Base-by-base conservation (phyloP, 208 protist genomes). In the Trypanosoma avium region DNA sequence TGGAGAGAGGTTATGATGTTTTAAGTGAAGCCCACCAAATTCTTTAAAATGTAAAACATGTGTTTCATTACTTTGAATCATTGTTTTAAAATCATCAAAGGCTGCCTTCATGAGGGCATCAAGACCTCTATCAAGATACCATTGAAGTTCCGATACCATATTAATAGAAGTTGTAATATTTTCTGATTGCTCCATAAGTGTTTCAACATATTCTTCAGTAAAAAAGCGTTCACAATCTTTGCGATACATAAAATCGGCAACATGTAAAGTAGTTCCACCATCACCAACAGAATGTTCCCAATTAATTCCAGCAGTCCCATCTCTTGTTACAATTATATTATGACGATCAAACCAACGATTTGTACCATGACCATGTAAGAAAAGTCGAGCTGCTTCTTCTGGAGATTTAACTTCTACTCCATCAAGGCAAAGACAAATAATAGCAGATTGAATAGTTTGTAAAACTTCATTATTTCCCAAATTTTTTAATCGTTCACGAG, bases 271-370 rank as follows among this genome's bases (percentile, higher is more conserved):
- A 6, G 69, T 75, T 2, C 74, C 70, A 27, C 77, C 77, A 65
- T 83, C 77, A 26, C 29, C 75, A 13, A 80, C 70, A 17, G 74
- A 60, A 27, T 83, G 77, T 47, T 83, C 68, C 61, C 66, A 83
- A 40, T 78, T 81, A 33, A 82, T 67, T 13, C 77, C 77, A 29
- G 77, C 77, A 30, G 33, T 32, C 7, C 74, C 77, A 49, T 83
- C 75, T 24, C 50, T 29, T 13, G 52, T 62, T 19, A 83, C 73
- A 58, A 83, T 83, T 17, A 83, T 55, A 33, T 83, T 79, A 50
- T 83, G 65, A 52, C 73, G 64, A 53, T 83, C 77, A 72, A 83
- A 83, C 77, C 77, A 83, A 19, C 77, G 64, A 35, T 83, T 83
- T 29, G 62, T 73, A 5, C 70, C 77, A 3, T 58, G 49, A 9